phyloP scores from a whole-genome alignment of 2,329 filamentous ascomycete genomes.

The Colletotrichum sp. region DNA sequence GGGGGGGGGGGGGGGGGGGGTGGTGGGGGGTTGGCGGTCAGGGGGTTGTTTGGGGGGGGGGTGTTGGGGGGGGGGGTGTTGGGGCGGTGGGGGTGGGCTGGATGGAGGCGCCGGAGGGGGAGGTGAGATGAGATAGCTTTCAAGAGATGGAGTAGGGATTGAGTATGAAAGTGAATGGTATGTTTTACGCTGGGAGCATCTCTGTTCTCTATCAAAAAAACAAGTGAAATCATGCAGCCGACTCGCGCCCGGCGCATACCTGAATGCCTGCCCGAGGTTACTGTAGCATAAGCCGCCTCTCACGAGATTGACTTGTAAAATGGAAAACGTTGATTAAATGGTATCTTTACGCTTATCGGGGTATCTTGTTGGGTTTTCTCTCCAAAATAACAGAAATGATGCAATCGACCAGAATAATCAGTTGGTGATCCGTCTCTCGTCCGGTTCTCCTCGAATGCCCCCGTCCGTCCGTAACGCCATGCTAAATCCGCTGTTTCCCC shows the following conservation, averaged over 20 bases:
- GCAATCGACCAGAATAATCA: neutral
- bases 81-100: neutral
- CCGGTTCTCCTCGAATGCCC: neutral
- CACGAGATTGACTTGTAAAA: neutral
- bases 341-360: neutral
- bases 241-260: too few species aligned
- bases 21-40: too few species aligned
- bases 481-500: neutral
- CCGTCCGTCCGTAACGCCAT: neutral
- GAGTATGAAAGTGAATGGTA: too few species aligned
- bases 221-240: too few species aligned
- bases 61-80: neutral
- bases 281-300: too few species aligned
- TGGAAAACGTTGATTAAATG: neutral
- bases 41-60: neutral
- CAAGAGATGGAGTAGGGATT: too few species aligned
- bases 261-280: too few species aligned
- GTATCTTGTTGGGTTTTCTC: neutral
- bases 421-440: neutral
- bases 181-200: too few species aligned
- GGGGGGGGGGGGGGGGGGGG: too few species aligned
- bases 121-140: too few species aligned
- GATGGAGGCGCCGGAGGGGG: neutral
- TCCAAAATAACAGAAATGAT: neutral
- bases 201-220: too few species aligned